Evolutionary conservation across 345 rosid genomes (phyloP).

Genomic region (Euphorbia pulcherrima): DNA sequence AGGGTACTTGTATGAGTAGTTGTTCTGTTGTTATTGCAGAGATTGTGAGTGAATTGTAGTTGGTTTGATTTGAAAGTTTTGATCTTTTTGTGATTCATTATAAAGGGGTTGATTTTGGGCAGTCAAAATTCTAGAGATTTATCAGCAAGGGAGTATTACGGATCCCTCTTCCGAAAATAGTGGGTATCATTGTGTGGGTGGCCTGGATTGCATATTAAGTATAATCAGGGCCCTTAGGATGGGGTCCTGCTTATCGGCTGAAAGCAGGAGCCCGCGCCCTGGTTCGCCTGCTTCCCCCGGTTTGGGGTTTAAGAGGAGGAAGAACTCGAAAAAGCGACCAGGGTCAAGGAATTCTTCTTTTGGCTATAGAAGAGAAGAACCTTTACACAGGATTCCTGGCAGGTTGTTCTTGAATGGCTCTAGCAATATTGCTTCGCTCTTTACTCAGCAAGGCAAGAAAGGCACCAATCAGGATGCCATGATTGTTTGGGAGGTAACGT

Average conservation of each 20-base stretch:
- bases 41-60: neutral
- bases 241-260: constrained; percentile 99
- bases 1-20: neutral
- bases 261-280: constrained; percentile 85
- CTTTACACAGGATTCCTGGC: constrained; percentile 68
- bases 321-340: constrained; percentile 47
- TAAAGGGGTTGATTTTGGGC: constrained; percentile 5
- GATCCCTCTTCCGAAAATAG: constrained; percentile 53
- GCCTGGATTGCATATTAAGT: constrained; percentile 89
- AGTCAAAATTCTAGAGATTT: neutral
- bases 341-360: constrained; percentile 63
- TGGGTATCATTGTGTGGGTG: constrained; percentile 60
- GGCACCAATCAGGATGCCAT: constrained; percentile 99
- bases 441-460: constrained; percentile 91
- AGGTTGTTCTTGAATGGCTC: constrained; percentile 83
- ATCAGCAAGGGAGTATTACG: constrained; percentile 34
- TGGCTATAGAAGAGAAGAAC: constrained; percentile 63
- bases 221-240: constrained; percentile 98
- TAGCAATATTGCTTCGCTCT: constrained; percentile 71
- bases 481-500: constrained; percentile 94
- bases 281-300: constrained; percentile 77
- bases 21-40: neutral
- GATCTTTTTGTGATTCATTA: too few relatives aligned
- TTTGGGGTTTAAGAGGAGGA: constrained; percentile 58
- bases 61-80: neutral